Evolutionary conservation across 2,329 filamentous ascomycete genomes (phyloP), one percentile per base, ranked within the genome.

Genomic region (Beauveria sp.): DNA sequence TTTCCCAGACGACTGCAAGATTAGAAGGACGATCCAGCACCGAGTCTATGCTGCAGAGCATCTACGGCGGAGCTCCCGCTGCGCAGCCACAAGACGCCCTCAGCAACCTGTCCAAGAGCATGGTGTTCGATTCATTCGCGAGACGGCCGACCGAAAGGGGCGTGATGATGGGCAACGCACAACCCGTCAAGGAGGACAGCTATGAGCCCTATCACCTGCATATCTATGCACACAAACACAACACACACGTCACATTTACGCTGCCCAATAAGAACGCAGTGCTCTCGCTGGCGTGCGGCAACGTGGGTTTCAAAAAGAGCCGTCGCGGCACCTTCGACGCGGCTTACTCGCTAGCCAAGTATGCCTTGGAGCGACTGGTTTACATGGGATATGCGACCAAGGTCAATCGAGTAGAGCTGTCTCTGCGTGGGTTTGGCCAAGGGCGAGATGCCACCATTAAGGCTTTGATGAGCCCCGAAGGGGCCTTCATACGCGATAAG

Each of bases 401-500:
- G 67, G 96, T 97, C 61, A 79, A 85, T 65, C 80, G 83, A 60
- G 72, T 99, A 64, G 92, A 97, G 75, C 79, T 99, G 55, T 80
- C 92, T 5, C 79, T 96, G 66, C 84, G 91, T 69, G 93, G 92
- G 0, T 99, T 94, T 71, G 94, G 93, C 1, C 78, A 82, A 10
- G 94, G 94, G 1, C 83, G 96, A 67, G 92, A 97, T 69, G 94
- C 94, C 1, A 89, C 92, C 58, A 87, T 87, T 59, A 99, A 97
- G 81, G 90, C 92, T 6, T 77, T 99, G 62, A 77, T 99, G 74
- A 92, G 93, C 41, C 86, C 81, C 24, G 93, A 99, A 73, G 94
- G 94, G 61, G 86, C 84, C 70, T 73, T 85, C 68, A 76, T 97
- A 66, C 84, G 91, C 67, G 79, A 82, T 37, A 86, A 89, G 77